Conservation (phyloP, 2,329 filamentous ascomycete species). For the Venturia effusa region DNA sequence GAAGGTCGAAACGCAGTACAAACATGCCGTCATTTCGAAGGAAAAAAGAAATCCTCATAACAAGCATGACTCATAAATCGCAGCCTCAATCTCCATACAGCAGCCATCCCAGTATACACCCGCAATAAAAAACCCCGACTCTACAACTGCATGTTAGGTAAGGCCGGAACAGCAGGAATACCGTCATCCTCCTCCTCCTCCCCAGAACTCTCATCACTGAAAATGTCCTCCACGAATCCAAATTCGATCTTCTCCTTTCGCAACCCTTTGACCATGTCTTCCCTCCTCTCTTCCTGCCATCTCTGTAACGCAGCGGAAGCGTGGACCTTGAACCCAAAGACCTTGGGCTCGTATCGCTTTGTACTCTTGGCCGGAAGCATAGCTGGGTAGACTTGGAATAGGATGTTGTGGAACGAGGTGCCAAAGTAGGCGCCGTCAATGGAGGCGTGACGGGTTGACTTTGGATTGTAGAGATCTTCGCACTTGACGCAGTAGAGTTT, state of each 20-base stretch:
- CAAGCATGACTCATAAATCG: not conserved
- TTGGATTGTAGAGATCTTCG: constrained; percentile 98
- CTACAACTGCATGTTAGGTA: not conserved
- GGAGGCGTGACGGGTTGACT: constrained; percentile 85
- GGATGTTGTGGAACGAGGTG: constrained; percentile 95
- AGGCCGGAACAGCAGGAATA: not conserved
- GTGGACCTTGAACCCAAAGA: constrained; percentile 95
- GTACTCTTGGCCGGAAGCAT: constrained; percentile 78
- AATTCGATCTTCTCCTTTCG: constrained; percentile 54
- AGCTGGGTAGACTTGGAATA: constrained; percentile 95
- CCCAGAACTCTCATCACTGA: constrained; percentile 48
- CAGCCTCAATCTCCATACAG: not conserved
- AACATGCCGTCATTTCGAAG: not conserved
- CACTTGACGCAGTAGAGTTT: constrained; percentile 96
- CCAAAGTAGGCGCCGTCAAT: constrained; percentile 99
- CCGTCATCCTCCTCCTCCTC: constrained; percentile 37
- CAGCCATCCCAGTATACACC: not conserved
- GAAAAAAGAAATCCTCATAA: not conserved
- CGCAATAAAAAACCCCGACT: not conserved
- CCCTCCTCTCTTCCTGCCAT: constrained; percentile 77
- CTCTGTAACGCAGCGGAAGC: constrained; percentile 75
- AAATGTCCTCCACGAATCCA: constrained; percentile 57
- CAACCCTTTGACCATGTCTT: constrained; percentile 72
- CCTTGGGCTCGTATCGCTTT: constrained; percentile 76
- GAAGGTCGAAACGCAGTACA: not conserved